A percentile compares a stretch with the other conserved stretches of the same genome.
phyloP scores from a whole-genome alignment of 305 asterid genomes.

The Rubia tinctorum region DNA sequence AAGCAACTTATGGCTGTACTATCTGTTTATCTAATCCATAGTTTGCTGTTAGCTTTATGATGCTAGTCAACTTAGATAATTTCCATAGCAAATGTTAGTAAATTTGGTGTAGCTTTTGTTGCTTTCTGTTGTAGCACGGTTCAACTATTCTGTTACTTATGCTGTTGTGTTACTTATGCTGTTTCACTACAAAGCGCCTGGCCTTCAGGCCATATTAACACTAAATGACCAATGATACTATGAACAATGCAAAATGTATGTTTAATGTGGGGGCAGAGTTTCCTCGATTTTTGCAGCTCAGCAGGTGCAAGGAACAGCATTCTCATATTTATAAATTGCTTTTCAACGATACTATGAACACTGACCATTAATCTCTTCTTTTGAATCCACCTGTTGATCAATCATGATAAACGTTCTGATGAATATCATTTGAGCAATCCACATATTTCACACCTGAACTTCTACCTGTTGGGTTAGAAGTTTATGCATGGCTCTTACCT shows the following conservation, averaged over 20 bases:
- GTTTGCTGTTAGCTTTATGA: neutral
- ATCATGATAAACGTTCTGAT: neutral
- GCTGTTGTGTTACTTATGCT: too few relatives aligned
- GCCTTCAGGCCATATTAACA: neutral
- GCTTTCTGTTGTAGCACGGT: too few relatives aligned
- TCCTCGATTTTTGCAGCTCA: neutral
- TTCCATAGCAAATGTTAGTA: neutral
- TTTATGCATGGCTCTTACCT: neutral
- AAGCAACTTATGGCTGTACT: neutral
- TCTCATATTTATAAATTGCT: neutral
- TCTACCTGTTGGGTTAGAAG: neutral
- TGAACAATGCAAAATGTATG: neutral
- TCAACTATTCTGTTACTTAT: too few relatives aligned
- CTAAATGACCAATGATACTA: too few relatives aligned
- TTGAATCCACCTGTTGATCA: too few relatives aligned
- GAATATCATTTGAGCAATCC: neutral
- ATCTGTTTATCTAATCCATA: neutral
- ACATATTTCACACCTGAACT: neutral
- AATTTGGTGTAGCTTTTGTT: too few relatives aligned
- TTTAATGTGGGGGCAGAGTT: neutral
- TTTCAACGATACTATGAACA: neutral
- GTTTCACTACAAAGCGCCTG: neutral
- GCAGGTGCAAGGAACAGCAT: neutral
- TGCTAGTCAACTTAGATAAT: neutral
- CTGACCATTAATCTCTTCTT: neutral